Conservation (phyloP, 2,329 filamentous ascomycete genomes). For the Pseudogymnoascus sp. region DNA sequence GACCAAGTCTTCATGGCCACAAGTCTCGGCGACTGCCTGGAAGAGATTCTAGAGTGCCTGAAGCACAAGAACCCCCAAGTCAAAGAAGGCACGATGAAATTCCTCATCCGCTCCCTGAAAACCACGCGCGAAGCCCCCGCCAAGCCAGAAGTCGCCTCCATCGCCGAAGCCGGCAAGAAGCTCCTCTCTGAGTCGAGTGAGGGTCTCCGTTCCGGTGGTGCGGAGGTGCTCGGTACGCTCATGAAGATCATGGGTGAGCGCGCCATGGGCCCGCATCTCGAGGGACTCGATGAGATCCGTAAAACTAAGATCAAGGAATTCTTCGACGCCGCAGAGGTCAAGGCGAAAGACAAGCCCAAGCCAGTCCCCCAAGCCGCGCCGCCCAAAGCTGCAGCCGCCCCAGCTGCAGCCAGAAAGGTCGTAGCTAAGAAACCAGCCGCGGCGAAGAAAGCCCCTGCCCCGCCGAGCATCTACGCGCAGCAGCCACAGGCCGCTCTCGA, state of each 20-base stretch:
- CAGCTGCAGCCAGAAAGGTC: slow-evolving; percentile 41
- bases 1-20: slow-evolving; percentile 65
- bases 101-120: slow-evolving; percentile 80
- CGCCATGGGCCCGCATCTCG: slow-evolving; percentile 86
- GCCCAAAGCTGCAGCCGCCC: slow-evolving; percentile 41
- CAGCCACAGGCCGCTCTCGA: slow-evolving; percentile 43
- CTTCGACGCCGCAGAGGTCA: slow-evolving; percentile 73
- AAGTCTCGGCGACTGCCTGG: slow-evolving; percentile 75
- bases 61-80: slow-evolving; percentile 96
- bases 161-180: slow-evolving; percentile 87
- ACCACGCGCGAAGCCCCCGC: slow-evolving; percentile 77
- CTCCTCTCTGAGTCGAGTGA: slow-evolving; percentile 85
- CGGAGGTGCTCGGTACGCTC: slow-evolving; percentile 84
- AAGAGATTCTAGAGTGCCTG: slow-evolving; percentile 79
- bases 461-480: slow-evolving; percentile 38
- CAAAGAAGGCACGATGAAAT: slow-evolving; percentile 91
- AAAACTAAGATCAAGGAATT: slow-evolving; percentile 96
- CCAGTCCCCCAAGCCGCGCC: slow-evolving; percentile 59
- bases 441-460: slow-evolving; percentile 43
- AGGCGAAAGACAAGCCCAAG: slow-evolving; percentile 89
- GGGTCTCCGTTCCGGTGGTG: slow-evolving; percentile 77
- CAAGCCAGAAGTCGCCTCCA: slow-evolving; percentile 74
- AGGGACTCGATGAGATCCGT: slow-evolving; percentile 89
- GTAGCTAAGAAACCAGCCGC: slow-evolving; percentile 34
- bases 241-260: slow-evolving; percentile 99